Conservation (phyloP, 306 rosid genomes). For the Senna tora region DNA sequence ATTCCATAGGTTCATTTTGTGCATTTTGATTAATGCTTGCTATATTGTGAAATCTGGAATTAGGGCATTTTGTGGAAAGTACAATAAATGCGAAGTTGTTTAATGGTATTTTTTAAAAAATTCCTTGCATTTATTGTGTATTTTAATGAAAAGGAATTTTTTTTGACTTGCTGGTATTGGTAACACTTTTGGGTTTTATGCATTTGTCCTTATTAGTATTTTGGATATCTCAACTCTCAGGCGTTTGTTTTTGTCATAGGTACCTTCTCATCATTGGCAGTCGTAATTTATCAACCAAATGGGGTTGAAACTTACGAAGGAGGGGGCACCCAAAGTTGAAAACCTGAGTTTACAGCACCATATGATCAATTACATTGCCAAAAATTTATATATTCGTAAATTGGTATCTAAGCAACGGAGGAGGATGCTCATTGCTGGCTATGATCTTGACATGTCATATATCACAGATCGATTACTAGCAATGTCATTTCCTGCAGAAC, state of each 20-base stretch:
- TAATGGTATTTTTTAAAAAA: too few relatives aligned
- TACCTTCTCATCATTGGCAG: constrained; percentile 35
- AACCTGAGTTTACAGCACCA: constrained; percentile 54
- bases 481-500: constrained; percentile 95
- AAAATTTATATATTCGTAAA: constrained; percentile 72
- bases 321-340: constrained; percentile 46
- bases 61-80: neutral
- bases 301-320: constrained; percentile 73
- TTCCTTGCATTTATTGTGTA: neutral
- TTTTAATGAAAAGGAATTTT: neutral
- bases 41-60: neutral
- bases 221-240: constrained; percentile 21
- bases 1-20: constrained; percentile 8
- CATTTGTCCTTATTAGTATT: constrained; percentile 1
- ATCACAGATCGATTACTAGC: constrained; percentile 82
- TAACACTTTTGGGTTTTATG: constrained; percentile 10
- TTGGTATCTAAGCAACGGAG: constrained; percentile 90
- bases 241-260: constrained; percentile 36
- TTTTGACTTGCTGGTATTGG: neutral
- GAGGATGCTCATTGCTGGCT: constrained; percentile 93
- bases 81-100: neutral
- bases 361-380: constrained; percentile 67
- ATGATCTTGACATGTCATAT: constrained; percentile 97
- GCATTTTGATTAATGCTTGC: neutral
- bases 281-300: constrained; percentile 50